Conservation (phyloP, 2,329 filamentous ascomycete species). For the Cladorrhinum sp. region DNA sequence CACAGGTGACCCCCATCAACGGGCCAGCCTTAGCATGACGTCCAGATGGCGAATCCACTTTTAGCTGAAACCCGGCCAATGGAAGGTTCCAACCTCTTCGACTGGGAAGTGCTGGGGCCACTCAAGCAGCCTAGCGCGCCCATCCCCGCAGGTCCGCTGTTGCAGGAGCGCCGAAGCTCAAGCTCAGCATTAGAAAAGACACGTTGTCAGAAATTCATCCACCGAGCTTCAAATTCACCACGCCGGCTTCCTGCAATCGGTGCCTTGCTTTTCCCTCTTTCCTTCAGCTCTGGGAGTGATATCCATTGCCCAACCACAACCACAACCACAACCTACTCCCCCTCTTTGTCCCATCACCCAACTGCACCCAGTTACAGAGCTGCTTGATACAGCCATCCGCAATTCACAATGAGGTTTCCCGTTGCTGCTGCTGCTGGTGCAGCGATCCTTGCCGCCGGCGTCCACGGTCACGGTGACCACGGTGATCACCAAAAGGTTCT, state of each 20-base stretch:
- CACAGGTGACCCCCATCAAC: background rate
- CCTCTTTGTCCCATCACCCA: slow-evolving; percentile 11
- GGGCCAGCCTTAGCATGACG: background rate
- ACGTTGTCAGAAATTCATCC: slow-evolving; percentile 28
- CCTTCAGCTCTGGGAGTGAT: slow-evolving; percentile 38
- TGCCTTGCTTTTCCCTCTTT: slow-evolving; percentile 28
- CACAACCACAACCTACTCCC: slow-evolving; percentile 25
- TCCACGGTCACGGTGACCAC: slow-evolving; percentile 58
- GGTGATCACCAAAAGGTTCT: slow-evolving; percentile 46
- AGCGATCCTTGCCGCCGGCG: slow-evolving; percentile 67
- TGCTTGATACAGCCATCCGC: slow-evolving; percentile 21
- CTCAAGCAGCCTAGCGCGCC: slow-evolving; percentile 11
- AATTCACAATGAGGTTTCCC: slow-evolving; percentile 75
- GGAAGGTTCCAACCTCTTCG: slow-evolving; percentile 28
- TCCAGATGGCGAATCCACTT: background rate
- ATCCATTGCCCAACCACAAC: slow-evolving; percentile 32
- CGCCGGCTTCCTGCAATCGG: slow-evolving; percentile 18
- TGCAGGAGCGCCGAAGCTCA: slow-evolving; percentile 18
- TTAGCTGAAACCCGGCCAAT: slow-evolving; percentile 16
- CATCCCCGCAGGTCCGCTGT: slow-evolving; percentile 24
- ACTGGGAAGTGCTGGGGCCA: slow-evolving; percentile 21
- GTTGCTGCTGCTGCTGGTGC: slow-evolving; percentile 74
- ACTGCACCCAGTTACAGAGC: slow-evolving; percentile 10
- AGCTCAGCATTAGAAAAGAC: slow-evolving; percentile 27
- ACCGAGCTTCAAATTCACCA: slow-evolving; percentile 25